phyloP scores from a whole-genome alignment of 78 protist genomes.

The Ministeria vibrans region DNA sequence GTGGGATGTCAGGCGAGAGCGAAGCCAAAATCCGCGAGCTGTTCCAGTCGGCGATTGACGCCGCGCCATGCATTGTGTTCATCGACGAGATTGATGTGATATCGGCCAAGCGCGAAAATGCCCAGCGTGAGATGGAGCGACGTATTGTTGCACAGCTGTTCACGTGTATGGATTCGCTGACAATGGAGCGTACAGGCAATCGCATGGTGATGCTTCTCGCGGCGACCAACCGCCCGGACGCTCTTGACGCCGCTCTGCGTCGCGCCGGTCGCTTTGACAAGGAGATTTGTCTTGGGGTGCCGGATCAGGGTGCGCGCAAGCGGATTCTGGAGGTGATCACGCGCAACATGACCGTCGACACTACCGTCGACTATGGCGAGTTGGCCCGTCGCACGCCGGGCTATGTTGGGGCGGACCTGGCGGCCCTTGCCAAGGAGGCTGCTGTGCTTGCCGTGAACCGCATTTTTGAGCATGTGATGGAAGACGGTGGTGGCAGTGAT shows the following conservation, averaged over 20 bases:
- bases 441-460: slow-evolving; percentile 72
- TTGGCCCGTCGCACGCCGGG: slow-evolving; percentile 80
- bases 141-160: slow-evolving; percentile 96
- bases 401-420: slow-evolving; percentile 70
- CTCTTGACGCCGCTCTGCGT: slow-evolving; percentile 89
- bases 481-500: neutral
- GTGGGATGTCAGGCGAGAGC: slow-evolving; percentile 91
- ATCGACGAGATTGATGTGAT: slow-evolving; percentile 97
- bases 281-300: slow-evolving; percentile 82
- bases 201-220: slow-evolving; percentile 71
- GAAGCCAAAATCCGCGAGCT: slow-evolving; percentile 79
- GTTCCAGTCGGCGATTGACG: slow-evolving; percentile 48
- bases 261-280: slow-evolving; percentile 92
- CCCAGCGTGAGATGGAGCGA: slow-evolving; percentile 93
- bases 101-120: slow-evolving; percentile 87
- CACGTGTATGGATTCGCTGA: slow-evolving; percentile 88
- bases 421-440: slow-evolving; percentile 83
- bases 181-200: neutral
- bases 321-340: slow-evolving; percentile 56
- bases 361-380: slow-evolving; percentile 46
- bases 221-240: slow-evolving; percentile 90
- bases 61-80: slow-evolving; percentile 89
- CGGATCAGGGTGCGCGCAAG: slow-evolving; percentile 51
- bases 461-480: slow-evolving; percentile 30
- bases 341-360: slow-evolving; percentile 17